phyloP scores from a whole-genome alignment of 2,329 filamentous ascomycete genomes.

The Metarhizium humberi region DNA sequence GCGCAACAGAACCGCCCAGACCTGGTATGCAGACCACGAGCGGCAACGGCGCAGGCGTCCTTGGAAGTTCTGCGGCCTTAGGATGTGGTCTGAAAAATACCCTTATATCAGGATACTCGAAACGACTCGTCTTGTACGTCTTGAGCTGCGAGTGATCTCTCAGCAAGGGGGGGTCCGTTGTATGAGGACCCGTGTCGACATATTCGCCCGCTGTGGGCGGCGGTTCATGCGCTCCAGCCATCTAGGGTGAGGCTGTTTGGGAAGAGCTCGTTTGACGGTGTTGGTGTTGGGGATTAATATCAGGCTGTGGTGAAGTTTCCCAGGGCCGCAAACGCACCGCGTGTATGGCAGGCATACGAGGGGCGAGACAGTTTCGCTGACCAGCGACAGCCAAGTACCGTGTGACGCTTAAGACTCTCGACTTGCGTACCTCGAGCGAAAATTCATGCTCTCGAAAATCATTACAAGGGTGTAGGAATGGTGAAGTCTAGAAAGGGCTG shows the following conservation, averaged over 20 bases:
- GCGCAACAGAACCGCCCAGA: constrained; percentile 81
- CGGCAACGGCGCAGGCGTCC: constrained; percentile 59
- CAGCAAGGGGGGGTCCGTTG: constrained; percentile 70
- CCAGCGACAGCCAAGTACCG: too few relatives aligned
- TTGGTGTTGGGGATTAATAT: neutral
- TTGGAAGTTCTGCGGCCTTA: constrained; percentile 63
- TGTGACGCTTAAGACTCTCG: too few relatives aligned
- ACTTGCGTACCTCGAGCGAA: neutral
- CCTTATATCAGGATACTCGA: constrained; percentile 66
- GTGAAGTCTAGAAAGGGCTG: neutral
- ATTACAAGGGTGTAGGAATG: neutral
- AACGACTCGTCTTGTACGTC: constrained; percentile 60
- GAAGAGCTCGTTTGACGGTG: neutral
- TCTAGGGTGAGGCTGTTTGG: neutral
- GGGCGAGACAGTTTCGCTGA: too few relatives aligned
- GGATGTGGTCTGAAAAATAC: constrained; percentile 78
- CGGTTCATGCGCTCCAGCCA: neutral
- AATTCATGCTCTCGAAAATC: neutral
- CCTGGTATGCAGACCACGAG: constrained; percentile 88
- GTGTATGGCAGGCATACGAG: too few relatives aligned
- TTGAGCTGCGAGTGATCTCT: constrained; percentile 64
- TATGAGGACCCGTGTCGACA: constrained; percentile 27
- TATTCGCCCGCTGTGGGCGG: neutral
- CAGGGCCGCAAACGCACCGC: too few relatives aligned
- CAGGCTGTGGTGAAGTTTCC: too few relatives aligned